phyloP scores from a whole-genome alignment of 306 rosid species.

The Cucumis cinereus region DNA sequence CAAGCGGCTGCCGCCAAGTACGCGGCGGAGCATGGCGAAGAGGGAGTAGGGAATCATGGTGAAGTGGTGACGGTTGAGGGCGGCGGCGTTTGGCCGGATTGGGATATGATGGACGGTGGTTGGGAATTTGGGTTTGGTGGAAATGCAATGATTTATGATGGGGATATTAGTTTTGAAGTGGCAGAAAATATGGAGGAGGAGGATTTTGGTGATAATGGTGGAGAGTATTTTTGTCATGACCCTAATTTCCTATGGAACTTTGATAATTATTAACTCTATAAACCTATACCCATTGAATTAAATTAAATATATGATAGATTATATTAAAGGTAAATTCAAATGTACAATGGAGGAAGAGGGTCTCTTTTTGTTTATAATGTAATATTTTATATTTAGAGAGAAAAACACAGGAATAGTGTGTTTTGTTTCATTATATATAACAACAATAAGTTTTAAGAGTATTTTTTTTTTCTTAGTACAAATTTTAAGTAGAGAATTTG shows the following conservation, averaged over 20 bases:
- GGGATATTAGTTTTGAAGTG: slow-evolving; percentile 1
- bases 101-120: slow-evolving; percentile 19
- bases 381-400: too few relatives aligned
- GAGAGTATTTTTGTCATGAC: slow-evolving; percentile 22
- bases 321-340: too few relatives aligned
- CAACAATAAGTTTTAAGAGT: too few relatives aligned
- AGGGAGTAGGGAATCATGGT: background rate
- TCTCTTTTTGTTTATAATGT: too few relatives aligned
- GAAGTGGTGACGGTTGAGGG: background rate
- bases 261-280: background rate
- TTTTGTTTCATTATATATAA: too few relatives aligned
- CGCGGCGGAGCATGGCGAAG: slow-evolving; percentile 18
- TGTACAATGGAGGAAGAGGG: too few relatives aligned
- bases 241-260: slow-evolving; percentile 54
- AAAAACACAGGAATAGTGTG: too few relatives aligned
- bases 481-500: too few relatives aligned
- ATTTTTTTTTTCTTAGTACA: too few relatives aligned
- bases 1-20: slow-evolving; percentile 38
- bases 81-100: slow-evolving; percentile 29
- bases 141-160: slow-evolving; percentile 9
- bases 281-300: background rate
- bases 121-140: slow-evolving; percentile 12
- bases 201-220: background rate
- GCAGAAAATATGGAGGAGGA: slow-evolving; percentile 2
- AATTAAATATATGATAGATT: too few relatives aligned